Percentiles rank a stretch among this genome's conserved stretches.
Evolutionary conservation across 169 alveolate genomes (phyloP).

Genomic region (Cryptosporidium parvum): DNA sequence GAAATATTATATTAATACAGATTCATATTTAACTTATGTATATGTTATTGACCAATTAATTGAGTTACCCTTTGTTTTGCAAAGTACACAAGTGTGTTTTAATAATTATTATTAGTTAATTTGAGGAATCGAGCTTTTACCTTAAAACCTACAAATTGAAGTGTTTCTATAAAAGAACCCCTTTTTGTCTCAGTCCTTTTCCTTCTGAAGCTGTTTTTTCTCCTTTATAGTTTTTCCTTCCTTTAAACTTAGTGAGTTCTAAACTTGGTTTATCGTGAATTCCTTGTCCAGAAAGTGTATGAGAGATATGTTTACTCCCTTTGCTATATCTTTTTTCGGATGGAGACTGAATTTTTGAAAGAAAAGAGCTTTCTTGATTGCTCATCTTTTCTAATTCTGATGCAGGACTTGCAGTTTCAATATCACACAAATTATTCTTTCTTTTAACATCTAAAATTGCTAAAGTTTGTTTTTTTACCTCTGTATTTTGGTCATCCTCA

Average conservation of each 20-base stretch:
- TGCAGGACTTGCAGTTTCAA: constrained; percentile 62
- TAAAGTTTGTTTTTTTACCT: constrained; percentile 11
- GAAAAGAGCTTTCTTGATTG: constrained; percentile 6
- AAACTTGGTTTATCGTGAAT: not conserved
- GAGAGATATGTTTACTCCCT: not conserved
- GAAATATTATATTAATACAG: not conserved
- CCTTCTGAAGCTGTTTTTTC: not conserved
- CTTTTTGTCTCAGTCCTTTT: not conserved
- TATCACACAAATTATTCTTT: constrained; percentile 18
- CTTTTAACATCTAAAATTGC: constrained; percentile 66
- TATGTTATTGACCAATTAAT: not conserved
- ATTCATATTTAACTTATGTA: constrained; percentile 2
- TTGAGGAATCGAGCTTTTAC: not conserved
- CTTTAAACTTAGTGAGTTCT: not conserved
- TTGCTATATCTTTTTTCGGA: not conserved
- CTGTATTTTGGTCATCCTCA: not conserved
- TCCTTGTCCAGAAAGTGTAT: not conserved
- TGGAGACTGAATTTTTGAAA: constrained; percentile 2
- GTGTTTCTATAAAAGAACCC: not conserved
- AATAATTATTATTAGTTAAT: not conserved
- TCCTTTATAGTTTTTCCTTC: not conserved
- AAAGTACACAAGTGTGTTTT: not conserved
- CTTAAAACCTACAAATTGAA: not conserved
- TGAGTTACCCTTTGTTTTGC: not conserved
- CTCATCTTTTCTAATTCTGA: constrained; percentile 10